These are phyloP conservation scores for Phytopythium oedochilum DNA, from an alignment of 352 stramenopile genomes.

Conservation along the genomic window DNA sequence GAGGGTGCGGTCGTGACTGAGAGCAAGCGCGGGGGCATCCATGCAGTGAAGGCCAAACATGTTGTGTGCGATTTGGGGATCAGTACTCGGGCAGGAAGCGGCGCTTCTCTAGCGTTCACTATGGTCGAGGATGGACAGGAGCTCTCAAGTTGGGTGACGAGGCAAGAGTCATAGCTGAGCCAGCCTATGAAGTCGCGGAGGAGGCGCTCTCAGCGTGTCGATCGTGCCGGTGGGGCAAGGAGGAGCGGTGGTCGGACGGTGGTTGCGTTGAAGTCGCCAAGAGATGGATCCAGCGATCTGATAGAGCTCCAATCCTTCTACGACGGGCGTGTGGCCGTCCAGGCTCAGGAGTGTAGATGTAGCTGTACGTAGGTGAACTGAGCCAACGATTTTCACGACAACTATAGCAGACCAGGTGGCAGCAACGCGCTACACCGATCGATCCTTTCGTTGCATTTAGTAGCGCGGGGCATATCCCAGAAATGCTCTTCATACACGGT, in stretches of 20 bases:
- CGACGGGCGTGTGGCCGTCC: background rate
- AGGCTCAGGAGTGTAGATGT: background rate
- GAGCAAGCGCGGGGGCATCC: background rate
- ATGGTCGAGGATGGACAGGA: constrained; percentile 1
- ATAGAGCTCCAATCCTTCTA: background rate
- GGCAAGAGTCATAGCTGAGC: constrained; percentile 2
- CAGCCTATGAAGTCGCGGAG: constrained; percentile 2
- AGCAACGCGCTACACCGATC: too few relatives aligned
- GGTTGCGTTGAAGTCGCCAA: background rate
- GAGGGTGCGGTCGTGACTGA: background rate
- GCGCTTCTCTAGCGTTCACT: background rate
- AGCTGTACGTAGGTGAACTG: background rate
- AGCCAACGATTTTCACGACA: too few relatives aligned
- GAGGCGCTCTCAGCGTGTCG: background rate
- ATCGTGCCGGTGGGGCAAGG: background rate
- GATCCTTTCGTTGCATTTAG: too few relatives aligned
- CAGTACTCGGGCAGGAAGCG: background rate
- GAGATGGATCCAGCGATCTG: background rate
- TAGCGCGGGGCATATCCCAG: too few relatives aligned
- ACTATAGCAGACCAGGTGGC: too few relatives aligned
- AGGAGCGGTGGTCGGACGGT: background rate
- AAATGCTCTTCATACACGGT: too few relatives aligned
- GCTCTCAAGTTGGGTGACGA: background rate
- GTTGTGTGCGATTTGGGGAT: background rate
- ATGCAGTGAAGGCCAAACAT: background rate